A percentile compares a stretch with the other conserved stretches of the same genome.
These are phyloP conservation scores for Podaxis pistillaris DNA, from an alignment of 768 basidiomycete species.

Conservation along the genomic window DNA sequence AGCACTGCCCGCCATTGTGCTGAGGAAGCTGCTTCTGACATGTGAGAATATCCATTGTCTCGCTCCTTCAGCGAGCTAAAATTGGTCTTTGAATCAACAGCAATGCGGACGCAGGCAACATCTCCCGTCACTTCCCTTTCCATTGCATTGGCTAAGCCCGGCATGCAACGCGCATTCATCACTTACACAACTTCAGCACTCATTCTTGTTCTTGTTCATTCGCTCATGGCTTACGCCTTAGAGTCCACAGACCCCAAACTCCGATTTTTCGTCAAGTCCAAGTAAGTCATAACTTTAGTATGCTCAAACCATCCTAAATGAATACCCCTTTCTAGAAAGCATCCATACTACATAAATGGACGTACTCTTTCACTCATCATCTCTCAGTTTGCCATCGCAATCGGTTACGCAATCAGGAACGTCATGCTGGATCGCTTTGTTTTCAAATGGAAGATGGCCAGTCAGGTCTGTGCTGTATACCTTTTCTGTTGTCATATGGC, in stretches of 20 bases:
- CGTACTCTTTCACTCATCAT: constrained; percentile 58
- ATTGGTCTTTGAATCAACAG: constrained; percentile 26
- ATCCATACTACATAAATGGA: constrained; percentile 73
- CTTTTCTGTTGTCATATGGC: background rate
- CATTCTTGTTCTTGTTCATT: constrained; percentile 41
- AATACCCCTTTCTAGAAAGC: constrained; percentile 47
- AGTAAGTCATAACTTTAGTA: constrained; percentile 33
- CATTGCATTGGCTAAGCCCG: constrained; percentile 43
- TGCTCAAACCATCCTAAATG: background rate
- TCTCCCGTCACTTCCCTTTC: constrained; percentile 53
- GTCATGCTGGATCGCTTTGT: constrained; percentile 63
- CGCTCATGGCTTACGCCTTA: constrained; percentile 32
- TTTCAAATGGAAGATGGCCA: constrained; percentile 38
- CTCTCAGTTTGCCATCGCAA: constrained; percentile 48
- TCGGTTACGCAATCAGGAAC: constrained; percentile 51
- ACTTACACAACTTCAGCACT: constrained; percentile 49
- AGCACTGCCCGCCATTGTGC: constrained; percentile 55
- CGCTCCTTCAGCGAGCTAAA: background rate
- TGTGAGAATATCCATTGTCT: constrained; percentile 38
- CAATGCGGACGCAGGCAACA: constrained; percentile 42
- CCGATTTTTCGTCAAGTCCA: constrained; percentile 64
- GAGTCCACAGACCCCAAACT: constrained; percentile 43
- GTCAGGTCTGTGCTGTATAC: constrained; percentile 15
- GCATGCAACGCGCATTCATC: constrained; percentile 42
- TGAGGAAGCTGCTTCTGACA: constrained; percentile 58